Evolutionary conservation across 2,329 filamentous ascomycete genomes (phyloP), one percentile per base, ranked within the genome.

Genomic region (Capronia epimyces): DNA sequence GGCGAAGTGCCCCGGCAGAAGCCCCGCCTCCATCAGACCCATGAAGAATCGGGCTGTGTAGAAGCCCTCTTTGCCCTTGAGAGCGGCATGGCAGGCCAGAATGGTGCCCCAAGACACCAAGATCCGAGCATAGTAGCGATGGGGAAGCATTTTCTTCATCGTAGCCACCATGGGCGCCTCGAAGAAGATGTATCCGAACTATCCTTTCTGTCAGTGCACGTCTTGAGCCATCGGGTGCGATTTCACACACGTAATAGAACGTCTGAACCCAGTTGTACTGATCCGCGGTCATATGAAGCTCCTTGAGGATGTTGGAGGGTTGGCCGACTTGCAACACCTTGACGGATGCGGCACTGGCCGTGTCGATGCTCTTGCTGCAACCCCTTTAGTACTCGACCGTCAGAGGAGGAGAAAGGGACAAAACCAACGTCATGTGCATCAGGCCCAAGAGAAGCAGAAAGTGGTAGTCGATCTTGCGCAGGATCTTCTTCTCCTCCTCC

Each of bases 261-360:
- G 34, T n/a, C 15, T 37, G 34, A 7, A 37, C 34, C 34, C 34
- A 43, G 20, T 46, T 46, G 15, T 46, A 46, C 25, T 34, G 13
- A 22, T 46, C 25, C 18, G 43, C 13, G 18, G 43, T 46, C 25
- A 34, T 34, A 20, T 21, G 16, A 9, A 46, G 29, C 21, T 46
- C 25, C 16, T 32, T 32, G 15, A 46, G 16, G 20, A 46, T 46
- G 21, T 46, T 46, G n/a, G 27, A 31, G 6, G 27, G n/a, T 16
- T 32, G 18, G 13, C 43, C 43, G 20, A 34, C 25, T 21, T 31
- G 25, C 15, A 46, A 15, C 6, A 34, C 29, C 15, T 34, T 32
- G 10, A 46, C 29, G 29, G 12, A n/a, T 18, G 43, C 25, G 15
- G 29, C 29, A 22, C 34, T 46, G 25, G 15, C 18, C 15, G 31